Base-by-base conservation (phyloP, 23 red algal species). In the Agarophyton chilense region DNA sequence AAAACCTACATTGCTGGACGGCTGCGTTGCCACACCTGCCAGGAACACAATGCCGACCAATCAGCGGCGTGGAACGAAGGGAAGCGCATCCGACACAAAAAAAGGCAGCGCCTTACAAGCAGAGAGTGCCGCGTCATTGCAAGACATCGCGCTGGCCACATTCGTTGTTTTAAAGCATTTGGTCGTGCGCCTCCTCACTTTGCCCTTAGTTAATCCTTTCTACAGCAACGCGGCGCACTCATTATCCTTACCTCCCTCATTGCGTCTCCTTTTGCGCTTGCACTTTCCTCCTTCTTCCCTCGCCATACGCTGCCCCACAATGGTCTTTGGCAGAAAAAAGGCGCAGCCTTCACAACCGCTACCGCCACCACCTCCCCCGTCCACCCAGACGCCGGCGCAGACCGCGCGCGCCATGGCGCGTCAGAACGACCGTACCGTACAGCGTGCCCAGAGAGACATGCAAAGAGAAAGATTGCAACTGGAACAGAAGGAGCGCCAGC, bases 401-500 rank as follows among this genome's bases (percentile, higher is more conserved):
- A 80, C 36, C 6, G 60, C 52, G 19, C 64, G 82, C 7, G 74
- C 66, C 28, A 71, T 77, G 73, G 41, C 55, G 21, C 67, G 85
- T 18, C 52, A 88, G 73, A 85, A 77, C 58, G 79, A 95, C 65
- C 86, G 93, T 29, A 55, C 68, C 39, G 43, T 88, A 13, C 22
- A 41, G 36, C 56, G 85, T 13, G 85, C 76, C 11, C 73, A 86
- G 35, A 89, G 96, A 35, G 93, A 95, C 50, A 84, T 98, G 92
- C 87, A 95, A 45, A 61, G 93, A 77, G 96, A 98, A 63, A 81
- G 92, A 12, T 78, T 92, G 25, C 94, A 92, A 39, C 83, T 98
- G 55, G 93, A 98, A 79, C 81, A 72, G 74, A 68, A 89, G 87
- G 95, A 98, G 67, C 49, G 46, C 35, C 57, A 77, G 56, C 36